Percentiles rank a stretch among this genome's conserved stretches.
These are phyloP conservation scores for Pestalotiopsis sp. DNA, from an alignment of 2,329 filamentous ascomycete genomes.

Conservation along the genomic window DNA sequence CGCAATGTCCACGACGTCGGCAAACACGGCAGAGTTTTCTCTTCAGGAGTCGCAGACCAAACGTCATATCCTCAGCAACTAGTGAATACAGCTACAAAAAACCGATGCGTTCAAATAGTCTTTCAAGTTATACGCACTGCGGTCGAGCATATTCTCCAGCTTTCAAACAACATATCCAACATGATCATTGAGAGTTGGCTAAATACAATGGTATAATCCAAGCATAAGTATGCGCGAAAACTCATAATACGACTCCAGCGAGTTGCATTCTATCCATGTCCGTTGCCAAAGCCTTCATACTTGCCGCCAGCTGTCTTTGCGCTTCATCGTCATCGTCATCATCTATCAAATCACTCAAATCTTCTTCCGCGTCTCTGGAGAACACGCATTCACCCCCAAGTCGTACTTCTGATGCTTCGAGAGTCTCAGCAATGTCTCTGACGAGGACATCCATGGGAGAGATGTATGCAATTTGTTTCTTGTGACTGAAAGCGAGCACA, in stretches of 20 bases:
- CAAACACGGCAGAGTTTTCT: no score
- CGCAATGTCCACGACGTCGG: no score
- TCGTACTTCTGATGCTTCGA: conserved; percentile 70
- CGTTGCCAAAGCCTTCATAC: conserved; percentile 17
- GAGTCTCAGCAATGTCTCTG: conserved; percentile 78
- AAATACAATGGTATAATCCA: neutral
- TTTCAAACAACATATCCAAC: no score
- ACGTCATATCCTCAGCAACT: no score
- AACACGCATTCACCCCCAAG: conserved; percentile 58
- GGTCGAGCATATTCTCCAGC: no score
- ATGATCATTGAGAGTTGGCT: no score
- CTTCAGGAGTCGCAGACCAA: no score
- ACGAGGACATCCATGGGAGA: conserved; percentile 93
- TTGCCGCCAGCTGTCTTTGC: neutral
- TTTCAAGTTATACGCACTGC: no score
- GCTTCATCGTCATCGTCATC: conserved; percentile 17
- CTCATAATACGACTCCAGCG: neutral
- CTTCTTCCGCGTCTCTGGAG: conserved; percentile 29
- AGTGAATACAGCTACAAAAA: no score
- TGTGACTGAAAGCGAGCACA: conserved; percentile 83
- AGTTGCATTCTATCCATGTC: conserved; percentile 31
- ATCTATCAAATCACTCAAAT: conserved; percentile 31
- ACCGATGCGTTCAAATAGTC: no score
- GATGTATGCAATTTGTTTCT: conserved; percentile 84
- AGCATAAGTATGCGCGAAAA: neutral